These are phyloP conservation scores for Penicillium sclerotiorum DNA, from an alignment of 2,329 filamentous ascomycete species.

Conservation along the genomic window DNA sequence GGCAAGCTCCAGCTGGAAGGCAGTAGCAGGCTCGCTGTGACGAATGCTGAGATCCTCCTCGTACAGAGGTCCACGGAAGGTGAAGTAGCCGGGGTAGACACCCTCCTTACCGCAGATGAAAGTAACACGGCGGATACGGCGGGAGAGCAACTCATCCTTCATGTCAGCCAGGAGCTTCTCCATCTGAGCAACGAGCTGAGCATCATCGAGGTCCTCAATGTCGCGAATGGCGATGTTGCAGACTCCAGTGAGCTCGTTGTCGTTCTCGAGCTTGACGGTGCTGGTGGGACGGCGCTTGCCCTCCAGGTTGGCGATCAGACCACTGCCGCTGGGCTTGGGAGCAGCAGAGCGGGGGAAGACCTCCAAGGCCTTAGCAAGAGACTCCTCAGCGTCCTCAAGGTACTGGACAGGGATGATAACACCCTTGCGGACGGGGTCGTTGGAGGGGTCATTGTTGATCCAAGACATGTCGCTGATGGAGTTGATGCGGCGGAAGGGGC, in stretches of 20 bases:
- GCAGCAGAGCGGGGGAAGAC: slow-evolving; percentile 66
- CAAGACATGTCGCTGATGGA: slow-evolving; percentile 98
- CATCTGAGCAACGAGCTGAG: slow-evolving; percentile 77
- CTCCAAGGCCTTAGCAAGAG: slow-evolving; percentile 80
- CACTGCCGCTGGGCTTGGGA: slow-evolving; percentile 57
- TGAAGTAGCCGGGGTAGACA: slow-evolving; percentile 95
- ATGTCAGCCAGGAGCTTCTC: slow-evolving; percentile 73
- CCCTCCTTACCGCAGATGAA: slow-evolving; percentile 97
- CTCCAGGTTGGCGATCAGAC: slow-evolving; percentile 73
- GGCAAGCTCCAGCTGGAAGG: slow-evolving; percentile 96
- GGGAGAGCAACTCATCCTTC: slow-evolving; percentile 80
- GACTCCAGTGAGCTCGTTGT: slow-evolving; percentile 85
- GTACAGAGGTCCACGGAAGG: slow-evolving; percentile 91
- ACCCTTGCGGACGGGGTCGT: slow-evolving; percentile 84
- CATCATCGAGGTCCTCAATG: slow-evolving; percentile 79
- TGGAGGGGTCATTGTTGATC: slow-evolving; percentile 66
- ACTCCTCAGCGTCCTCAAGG: slow-evolving; percentile 90
- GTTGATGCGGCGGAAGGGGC: slow-evolving; percentile 77
- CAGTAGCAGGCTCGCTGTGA: slow-evolving; percentile 92
- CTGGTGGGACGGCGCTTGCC: slow-evolving; percentile 65
- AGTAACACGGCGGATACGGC: slow-evolving; percentile 83
- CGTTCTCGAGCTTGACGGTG: slow-evolving; percentile 57
- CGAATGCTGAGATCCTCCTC: slow-evolving; percentile 93
- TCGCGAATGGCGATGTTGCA: slow-evolving; percentile 91
- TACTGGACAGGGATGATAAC: slow-evolving; percentile 93